Conservation (phyloP, 2,329 filamentous ascomycete genomes). For the Fusarium decemcellulare region DNA sequence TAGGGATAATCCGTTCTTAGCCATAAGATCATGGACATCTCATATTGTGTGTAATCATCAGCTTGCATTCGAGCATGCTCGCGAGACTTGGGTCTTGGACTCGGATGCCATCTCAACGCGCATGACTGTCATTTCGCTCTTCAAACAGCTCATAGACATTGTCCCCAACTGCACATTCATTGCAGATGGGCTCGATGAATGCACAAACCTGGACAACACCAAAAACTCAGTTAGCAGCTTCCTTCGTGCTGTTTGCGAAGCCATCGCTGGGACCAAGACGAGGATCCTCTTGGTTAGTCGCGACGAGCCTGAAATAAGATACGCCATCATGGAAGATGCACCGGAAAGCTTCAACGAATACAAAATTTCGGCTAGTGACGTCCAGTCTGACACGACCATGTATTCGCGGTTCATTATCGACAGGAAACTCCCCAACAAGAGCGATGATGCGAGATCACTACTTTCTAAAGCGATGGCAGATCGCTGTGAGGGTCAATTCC, state of each 20-base stretch:
- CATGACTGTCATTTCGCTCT: fast-evolving
- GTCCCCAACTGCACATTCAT: constrained; percentile 1
- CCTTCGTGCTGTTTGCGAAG: constrained; percentile 7
- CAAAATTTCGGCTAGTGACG: not conserved
- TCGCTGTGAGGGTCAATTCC: constrained; percentile 51
- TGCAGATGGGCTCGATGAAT: constrained; percentile 29
- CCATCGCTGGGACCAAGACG: constrained; percentile 20
- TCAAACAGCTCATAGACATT: fast-evolving
- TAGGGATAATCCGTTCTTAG: constrained; percentile 44
- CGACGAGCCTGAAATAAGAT: fast-evolving
- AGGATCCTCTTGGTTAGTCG: not conserved
- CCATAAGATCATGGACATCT: constrained; percentile 21
- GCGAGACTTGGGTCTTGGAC: fast-evolving
- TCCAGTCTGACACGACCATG: not conserved
- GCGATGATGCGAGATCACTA: constrained; percentile 5
- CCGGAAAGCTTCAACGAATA: not conserved
- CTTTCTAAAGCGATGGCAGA: constrained; percentile 44
- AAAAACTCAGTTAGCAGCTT: constrained; percentile 32
- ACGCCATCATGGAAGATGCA: fast-evolving
- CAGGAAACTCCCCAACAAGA: constrained; percentile 46
- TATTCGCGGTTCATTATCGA: constrained; percentile 38
- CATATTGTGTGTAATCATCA: constrained; percentile 33
- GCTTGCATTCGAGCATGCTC: constrained; percentile 28
- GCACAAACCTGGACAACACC: not conserved
- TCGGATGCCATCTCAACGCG: fast-evolving